A percentile compares a stretch with the other conserved stretches of the same genome.
These are phyloP conservation scores for Rhodotorula sp. DNA, from an alignment of 1,284 basidiomycete species.

Conservation along the genomic window DNA sequence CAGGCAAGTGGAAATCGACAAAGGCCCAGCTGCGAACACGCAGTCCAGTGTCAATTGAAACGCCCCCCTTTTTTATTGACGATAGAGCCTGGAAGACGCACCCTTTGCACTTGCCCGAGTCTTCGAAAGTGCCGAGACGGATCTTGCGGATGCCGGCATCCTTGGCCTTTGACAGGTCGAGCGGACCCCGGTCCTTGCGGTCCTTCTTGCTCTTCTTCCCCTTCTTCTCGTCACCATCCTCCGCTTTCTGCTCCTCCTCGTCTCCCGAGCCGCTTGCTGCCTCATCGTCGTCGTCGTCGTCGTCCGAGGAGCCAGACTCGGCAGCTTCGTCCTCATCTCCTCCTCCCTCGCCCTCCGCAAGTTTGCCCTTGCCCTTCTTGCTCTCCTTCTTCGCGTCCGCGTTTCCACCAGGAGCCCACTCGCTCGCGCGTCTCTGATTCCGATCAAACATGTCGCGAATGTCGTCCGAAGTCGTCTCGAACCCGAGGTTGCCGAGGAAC, in stretches of 20 bases:
- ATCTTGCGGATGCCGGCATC: constrained; percentile 76
- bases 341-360: constrained; percentile 24
- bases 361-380: constrained; percentile 50
- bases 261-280: constrained; percentile 10
- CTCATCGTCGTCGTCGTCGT: constrained; percentile 43
- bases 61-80: too few relatives aligned
- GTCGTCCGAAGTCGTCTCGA: constrained; percentile 55
- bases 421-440: constrained; percentile 53
- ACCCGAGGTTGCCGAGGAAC: constrained; percentile 82
- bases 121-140: constrained; percentile 92
- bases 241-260: constrained; percentile 44
- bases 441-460: constrained; percentile 71
- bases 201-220: constrained; percentile 14
- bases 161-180: constrained; percentile 36
- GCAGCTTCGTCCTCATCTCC: neutral
- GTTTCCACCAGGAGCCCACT: constrained; percentile 41
- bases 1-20: constrained; percentile 78
- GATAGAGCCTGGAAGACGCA: too few relatives aligned
- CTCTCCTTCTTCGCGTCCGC: constrained; percentile 24
- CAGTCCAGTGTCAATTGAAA: too few relatives aligned
- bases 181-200: constrained; percentile 18
- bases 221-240: constrained; percentile 37
- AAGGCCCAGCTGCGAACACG: constrained; percentile 98
- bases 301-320: constrained; percentile 15
- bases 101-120: constrained; percentile 93